Percentiles rank a stretch among this genome's conserved stretches.
phyloP scores from a whole-genome alignment of 176 grass and related monocot genomes.

The Musa itinerans region DNA sequence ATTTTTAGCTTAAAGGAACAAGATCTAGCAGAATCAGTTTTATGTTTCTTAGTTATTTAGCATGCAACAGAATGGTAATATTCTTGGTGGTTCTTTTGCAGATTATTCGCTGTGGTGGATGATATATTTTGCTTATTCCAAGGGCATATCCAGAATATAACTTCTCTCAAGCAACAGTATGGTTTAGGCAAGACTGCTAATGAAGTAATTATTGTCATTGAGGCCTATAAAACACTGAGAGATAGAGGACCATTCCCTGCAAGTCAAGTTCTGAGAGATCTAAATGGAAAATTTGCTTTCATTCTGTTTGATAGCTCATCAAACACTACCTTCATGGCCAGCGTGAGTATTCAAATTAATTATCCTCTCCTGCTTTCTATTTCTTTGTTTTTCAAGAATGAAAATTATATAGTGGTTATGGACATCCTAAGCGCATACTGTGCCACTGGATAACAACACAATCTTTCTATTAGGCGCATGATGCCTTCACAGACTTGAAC shows the following conservation, averaged over 20 bases:
- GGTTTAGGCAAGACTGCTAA: constrained; percentile 72
- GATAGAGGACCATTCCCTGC: constrained; percentile 77
- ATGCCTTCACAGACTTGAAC: too few relatives aligned
- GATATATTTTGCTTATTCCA: constrained; percentile 91
- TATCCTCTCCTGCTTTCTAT: not conserved
- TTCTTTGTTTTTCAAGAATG: not conserved
- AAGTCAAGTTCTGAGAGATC: constrained; percentile 90
- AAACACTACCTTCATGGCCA: constrained; percentile 69
- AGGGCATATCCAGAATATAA: constrained; percentile 77
- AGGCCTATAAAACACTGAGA: constrained; percentile 82
- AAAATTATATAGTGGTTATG: too few relatives aligned
- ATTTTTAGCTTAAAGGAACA: too few relatives aligned
- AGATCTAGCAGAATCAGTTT: too few relatives aligned
- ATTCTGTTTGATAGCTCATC: constrained; percentile 68
- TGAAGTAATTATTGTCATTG: constrained; percentile 77
- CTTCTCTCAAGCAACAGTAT: constrained; percentile 80
- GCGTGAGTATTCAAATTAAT: constrained; percentile 39
- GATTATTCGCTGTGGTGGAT: constrained; percentile 64
- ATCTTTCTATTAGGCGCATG: too few relatives aligned
- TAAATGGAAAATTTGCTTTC: constrained; percentile 67
- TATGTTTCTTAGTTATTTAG: too few relatives aligned
- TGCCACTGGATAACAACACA: too few relatives aligned
- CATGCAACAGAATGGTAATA: too few relatives aligned
- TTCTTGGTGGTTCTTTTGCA: constrained; percentile 19
- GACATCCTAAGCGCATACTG: too few relatives aligned